Base-by-base conservation (phyloP, 2,329 filamentous ascomycete species). In the Berkeleyomyces basicola region DNA sequence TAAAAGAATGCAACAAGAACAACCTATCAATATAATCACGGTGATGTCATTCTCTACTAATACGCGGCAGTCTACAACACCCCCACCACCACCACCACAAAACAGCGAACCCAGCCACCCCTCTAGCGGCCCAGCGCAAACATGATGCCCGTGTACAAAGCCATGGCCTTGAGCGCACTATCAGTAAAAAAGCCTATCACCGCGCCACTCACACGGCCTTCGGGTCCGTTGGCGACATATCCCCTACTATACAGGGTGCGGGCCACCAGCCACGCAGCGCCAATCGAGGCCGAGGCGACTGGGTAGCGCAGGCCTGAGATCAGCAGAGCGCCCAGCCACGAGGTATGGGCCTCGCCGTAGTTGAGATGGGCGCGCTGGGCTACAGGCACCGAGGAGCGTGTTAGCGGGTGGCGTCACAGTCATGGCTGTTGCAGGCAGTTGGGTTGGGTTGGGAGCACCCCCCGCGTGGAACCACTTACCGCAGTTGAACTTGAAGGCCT, bases 341-440 rank as follows among this genome's bases (percentile, higher is more conserved):
- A 74, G 7, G 78, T 73, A 43, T 81, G 74, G 72, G 82, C 84
- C 75, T 87, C 84, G 66, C 76, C 77, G 73, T 78, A 86, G 75
- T 86, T 85, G 67, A 75, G 72, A 70, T 87, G 84, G 7, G 82
- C 78, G 58, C 81, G 79, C 69, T 85, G 82, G 61, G 80, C 78
- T 79, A 23, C 49, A 63, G 43, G 14, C 7, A 55, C 14, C 7
- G 11, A 55, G 4, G 16, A 14, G n/a, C 4, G 10, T 6, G 11
- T 53, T 31, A 58, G 59, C 39, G 2, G 23, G 23, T 23, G 23
- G 23, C 23, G 23, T 23, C 23, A 23, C 23, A 23, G 23, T 23
- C 23, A 23, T 23, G 23, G 23, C 23, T 2, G 23, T 23, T 23
- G 23, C 23, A 23, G 23, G 23, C 23, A 23, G 23, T 23, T 23